Conservation (phyloP, 2,329 filamentous ascomycete species). For the Fusarium sp. region DNA sequence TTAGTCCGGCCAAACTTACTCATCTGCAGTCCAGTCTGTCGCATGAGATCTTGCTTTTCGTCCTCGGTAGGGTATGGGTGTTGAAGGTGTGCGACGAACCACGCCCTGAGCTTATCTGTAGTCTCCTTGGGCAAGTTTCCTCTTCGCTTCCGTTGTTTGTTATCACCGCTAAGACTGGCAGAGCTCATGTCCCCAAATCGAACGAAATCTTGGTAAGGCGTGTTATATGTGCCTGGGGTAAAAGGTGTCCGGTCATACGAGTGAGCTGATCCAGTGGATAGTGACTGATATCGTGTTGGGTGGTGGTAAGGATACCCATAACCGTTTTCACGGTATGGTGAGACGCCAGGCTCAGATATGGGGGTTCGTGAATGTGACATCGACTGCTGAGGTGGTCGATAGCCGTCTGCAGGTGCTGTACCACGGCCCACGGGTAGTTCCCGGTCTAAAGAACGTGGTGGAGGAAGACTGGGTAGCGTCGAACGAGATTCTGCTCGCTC, state of each 20-base stretch:
- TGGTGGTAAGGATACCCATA: slow-evolving; percentile 56
- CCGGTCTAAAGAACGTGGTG: slow-evolving; percentile 50
- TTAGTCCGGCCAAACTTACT: slow-evolving; percentile 61
- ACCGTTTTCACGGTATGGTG: slow-evolving; percentile 46
- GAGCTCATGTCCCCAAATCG: slow-evolving; percentile 54
- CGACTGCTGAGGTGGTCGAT: slow-evolving; percentile 43
- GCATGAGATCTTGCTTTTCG: slow-evolving; percentile 84
- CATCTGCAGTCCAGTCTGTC: slow-evolving; percentile 79
- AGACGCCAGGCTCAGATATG: slow-evolving; percentile 45
- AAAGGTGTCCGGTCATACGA: slow-evolving; percentile 57
- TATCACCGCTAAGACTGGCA: slow-evolving; percentile 52
- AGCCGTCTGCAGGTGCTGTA: slow-evolving; percentile 50
- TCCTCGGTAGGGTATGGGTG: slow-evolving; percentile 91
- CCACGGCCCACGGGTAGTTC: slow-evolving; percentile 45
- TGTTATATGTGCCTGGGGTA: slow-evolving; percentile 52
- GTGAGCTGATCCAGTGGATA: slow-evolving; percentile 55
- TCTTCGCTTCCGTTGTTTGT: slow-evolving; percentile 69
- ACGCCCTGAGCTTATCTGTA: slow-evolving; percentile 80
- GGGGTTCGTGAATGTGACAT: slow-evolving; percentile 40
- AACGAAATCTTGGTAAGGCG: slow-evolving; percentile 55
- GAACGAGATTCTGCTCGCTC: slow-evolving; percentile 50
- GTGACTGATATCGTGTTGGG: slow-evolving; percentile 55
- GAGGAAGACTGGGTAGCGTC: slow-evolving; percentile 53
- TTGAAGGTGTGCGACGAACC: slow-evolving; percentile 80
- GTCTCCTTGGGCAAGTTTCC: slow-evolving; percentile 93